Conservation (phyloP, 164 flowering plant genomes). For the Aristolochia contorta region DNA sequence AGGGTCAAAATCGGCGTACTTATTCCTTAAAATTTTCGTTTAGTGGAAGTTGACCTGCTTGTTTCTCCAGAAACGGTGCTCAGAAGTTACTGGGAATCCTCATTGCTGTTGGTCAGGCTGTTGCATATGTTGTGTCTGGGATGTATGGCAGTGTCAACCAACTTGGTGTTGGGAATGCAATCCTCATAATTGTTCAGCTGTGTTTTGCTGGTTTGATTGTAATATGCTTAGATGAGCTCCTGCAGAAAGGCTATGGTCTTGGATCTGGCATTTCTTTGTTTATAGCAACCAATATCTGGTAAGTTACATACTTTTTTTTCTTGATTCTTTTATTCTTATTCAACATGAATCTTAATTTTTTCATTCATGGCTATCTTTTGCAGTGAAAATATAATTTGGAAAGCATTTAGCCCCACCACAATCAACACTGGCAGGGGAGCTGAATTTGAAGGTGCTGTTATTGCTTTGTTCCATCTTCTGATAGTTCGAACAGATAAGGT, state of each 20-base stretch:
- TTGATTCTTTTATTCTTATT: not conserved
- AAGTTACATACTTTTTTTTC: not conserved
- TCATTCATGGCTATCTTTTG: not conserved
- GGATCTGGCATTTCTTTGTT: slow-evolving; percentile 46
- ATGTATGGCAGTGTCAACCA: slow-evolving; percentile 48
- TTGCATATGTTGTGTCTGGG: slow-evolving; percentile 47
- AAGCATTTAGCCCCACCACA: slow-evolving; percentile 47
- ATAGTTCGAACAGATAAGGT: slow-evolving; percentile 38
- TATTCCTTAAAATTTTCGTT: too few relatives aligned
- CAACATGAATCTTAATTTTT: not conserved
- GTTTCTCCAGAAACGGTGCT: slow-evolving; percentile 35
- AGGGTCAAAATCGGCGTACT: too few relatives aligned
- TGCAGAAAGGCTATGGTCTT: slow-evolving; percentile 28
- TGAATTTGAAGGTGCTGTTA: slow-evolving; percentile 44
- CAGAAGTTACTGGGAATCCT: slow-evolving; percentile 45
- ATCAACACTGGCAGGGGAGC: slow-evolving; percentile 41
- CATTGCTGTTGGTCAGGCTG: slow-evolving; percentile 49
- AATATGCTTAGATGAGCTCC: slow-evolving; percentile 24
- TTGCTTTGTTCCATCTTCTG: slow-evolving; percentile 34
- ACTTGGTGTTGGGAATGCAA: slow-evolving; percentile 46
- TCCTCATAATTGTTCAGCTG: slow-evolving; percentile 42
- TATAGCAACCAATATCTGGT: slow-evolving; percentile 49
- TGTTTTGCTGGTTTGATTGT: slow-evolving; percentile 48
- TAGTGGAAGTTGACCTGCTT: too few relatives aligned
- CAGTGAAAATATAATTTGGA: slow-evolving; percentile 50